Evolutionary conservation across 1,284 basidiomycete genomes (phyloP).

Genomic region (Meira miltonrushii): DNA sequence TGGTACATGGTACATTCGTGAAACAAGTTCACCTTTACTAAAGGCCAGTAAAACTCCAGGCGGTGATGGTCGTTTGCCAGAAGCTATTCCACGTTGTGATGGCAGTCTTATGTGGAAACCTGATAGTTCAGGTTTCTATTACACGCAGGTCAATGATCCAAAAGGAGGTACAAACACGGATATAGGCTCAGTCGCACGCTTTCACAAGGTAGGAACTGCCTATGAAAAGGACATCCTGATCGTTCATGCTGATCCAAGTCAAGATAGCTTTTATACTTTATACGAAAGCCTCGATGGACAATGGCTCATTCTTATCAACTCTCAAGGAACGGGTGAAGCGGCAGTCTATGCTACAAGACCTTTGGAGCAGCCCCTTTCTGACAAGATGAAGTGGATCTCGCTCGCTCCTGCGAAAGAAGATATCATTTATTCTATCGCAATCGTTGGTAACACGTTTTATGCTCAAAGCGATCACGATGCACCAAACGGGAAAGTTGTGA

Average conservation of each 20-base stretch:
- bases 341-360: slow-evolving; percentile 30
- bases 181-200: slow-evolving; percentile 5
- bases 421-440: slow-evolving; percentile 37
- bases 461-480: slow-evolving; percentile 46
- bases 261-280: neutral
- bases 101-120: too few species aligned
- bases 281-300: slow-evolving; percentile 25
- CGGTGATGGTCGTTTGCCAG: too few species aligned
- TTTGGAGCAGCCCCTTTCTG: slow-evolving; percentile 20
- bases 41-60: too few species aligned
- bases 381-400: slow-evolving; percentile 39
- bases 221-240: slow-evolving; percentile 43
- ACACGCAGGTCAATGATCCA: too few species aligned
- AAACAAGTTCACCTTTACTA: too few species aligned
- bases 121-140: too few species aligned
- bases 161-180: too few species aligned
- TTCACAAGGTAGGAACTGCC: slow-evolving; percentile 42
- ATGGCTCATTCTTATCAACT: slow-evolving; percentile 36
- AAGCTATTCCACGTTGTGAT: too few species aligned
- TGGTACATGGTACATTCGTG: too few species aligned
- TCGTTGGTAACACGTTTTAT: slow-evolving; percentile 44
- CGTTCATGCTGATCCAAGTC: slow-evolving; percentile 16
- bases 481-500: neutral
- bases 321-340: slow-evolving; percentile 45
- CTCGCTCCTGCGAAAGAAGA: slow-evolving; percentile 40